These are phyloP conservation scores for Vigna radiata DNA, from an alignment of 306 rosid species.

Conservation along the genomic window DNA sequence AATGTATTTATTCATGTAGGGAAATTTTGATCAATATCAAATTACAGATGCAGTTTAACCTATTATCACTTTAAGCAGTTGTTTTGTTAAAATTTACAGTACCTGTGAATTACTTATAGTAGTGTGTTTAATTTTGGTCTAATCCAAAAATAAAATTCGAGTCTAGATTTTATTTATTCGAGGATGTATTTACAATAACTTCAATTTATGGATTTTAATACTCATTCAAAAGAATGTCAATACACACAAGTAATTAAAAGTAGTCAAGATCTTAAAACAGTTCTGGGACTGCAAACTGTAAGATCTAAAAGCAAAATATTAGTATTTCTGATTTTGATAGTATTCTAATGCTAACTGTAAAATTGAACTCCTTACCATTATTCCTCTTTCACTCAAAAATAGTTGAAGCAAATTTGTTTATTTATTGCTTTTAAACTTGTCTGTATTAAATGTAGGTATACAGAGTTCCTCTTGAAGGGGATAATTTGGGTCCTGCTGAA, in stretches of 20 bases:
- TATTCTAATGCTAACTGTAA: constrained; percentile 6
- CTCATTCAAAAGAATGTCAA: background rate
- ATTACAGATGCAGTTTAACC: background rate
- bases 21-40: background rate
- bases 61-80: background rate
- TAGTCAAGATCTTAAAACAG: background rate
- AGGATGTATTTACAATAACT: background rate
- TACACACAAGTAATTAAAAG: background rate
- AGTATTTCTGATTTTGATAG: background rate
- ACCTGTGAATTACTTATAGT: background rate
- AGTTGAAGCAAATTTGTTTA: constrained; percentile 13
- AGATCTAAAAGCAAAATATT: constrained; percentile 1
- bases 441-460: constrained; percentile 60
- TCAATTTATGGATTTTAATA: background rate
- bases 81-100: background rate
- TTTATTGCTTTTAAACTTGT: constrained; percentile 22
- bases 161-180: background rate
- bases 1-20: background rate
- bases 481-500: constrained; percentile 77
- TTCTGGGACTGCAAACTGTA: background rate
- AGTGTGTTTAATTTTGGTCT: background rate
- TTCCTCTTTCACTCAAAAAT: background rate
- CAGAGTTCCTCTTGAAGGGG: constrained; percentile 74
- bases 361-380: background rate
- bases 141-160: background rate